These are phyloP conservation scores for Lepiota venenata DNA, from an alignment of 768 basidiomycete genomes.

Conservation along the genomic window DNA sequence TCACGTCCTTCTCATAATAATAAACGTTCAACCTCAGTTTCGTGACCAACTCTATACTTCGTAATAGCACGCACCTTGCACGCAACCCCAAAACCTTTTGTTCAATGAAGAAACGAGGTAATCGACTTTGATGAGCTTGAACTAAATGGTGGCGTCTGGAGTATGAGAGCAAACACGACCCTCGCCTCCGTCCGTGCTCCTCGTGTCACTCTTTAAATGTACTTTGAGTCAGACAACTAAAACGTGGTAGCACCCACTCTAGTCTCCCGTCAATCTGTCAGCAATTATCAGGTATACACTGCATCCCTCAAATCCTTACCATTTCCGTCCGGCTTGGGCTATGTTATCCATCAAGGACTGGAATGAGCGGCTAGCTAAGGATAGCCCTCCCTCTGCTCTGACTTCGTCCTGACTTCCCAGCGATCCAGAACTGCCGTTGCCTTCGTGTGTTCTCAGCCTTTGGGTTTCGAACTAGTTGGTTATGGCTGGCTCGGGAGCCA, in stretches of 20 bases:
- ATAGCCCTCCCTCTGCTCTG: neutral
- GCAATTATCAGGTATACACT: constrained; percentile 1
- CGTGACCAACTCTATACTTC: too few species aligned
- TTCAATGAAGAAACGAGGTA: neutral
- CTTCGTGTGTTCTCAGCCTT: neutral
- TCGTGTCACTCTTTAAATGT: constrained; percentile 1
- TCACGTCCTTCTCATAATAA: too few species aligned
- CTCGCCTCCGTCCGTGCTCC: neutral
- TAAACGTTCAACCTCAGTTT: too few species aligned
- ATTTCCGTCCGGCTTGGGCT: neutral
- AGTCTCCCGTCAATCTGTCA: constrained; percentile 11
- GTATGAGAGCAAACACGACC: neutral
- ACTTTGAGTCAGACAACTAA: neutral
- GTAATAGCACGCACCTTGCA: too few species aligned
- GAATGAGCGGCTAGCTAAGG: neutral
- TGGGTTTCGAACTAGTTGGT: neutral
- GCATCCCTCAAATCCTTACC: neutral
- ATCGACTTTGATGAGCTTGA: too few species aligned
- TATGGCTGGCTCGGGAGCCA: neutral
- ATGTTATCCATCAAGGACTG: neutral
- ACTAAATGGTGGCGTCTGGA: too few species aligned
- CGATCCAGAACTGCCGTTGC: neutral
- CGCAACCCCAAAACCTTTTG: too few species aligned
- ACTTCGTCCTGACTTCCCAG: too few species aligned
- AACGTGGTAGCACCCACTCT: neutral